Percentiles rank a stretch among this genome's conserved stretches.
These are phyloP conservation scores for Magnusiomyces paraingens DNA, from an alignment of 1,139 yeast genomes.

Conservation along the genomic window DNA sequence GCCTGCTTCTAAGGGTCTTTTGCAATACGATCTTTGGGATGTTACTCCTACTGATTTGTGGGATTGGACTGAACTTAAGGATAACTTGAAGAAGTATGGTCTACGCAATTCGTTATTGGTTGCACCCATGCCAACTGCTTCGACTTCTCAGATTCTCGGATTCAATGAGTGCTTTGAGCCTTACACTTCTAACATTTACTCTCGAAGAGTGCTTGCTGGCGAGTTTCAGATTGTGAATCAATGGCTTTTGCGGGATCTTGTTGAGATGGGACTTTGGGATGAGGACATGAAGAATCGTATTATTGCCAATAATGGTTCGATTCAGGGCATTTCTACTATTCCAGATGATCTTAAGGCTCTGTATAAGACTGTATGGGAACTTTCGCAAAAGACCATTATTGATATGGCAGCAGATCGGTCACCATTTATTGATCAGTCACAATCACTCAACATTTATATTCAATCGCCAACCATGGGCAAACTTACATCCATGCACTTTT, in stretches of 20 bases:
- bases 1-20: conserved; percentile 60
- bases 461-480: conserved; percentile 72
- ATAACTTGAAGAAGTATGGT: conserved; percentile 47
- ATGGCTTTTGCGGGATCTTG: conserved; percentile 60
- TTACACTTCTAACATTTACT: conserved; percentile 68
- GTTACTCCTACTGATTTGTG: conserved; percentile 51
- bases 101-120: conserved; percentile 65
- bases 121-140: conserved; percentile 88
- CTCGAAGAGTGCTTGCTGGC: conserved; percentile 71
- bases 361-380: conserved; percentile 90
- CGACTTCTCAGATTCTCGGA: conserved; percentile 75
- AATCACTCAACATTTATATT: conserved; percentile 71
- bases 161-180: conserved; percentile 80
- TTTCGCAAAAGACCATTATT: conserved; percentile 65
- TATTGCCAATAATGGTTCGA: conserved; percentile 66
- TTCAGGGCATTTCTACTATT: conserved; percentile 58
- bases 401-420: conserved; percentile 89
- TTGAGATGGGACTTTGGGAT: conserved; percentile 66
- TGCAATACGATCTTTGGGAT: conserved; percentile 70
- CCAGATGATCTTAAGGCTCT: conserved; percentile 62
- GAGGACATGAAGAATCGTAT: conserved; percentile 62
- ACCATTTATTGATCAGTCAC: conserved; percentile 85
- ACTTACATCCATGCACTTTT: conserved; percentile 80
- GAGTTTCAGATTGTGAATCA: conserved; percentile 74
- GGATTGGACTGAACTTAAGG: conserved; percentile 59